Conservation (phyloP, 1,284 basidiomycete species). For the Cutaneotrichosporon dermatis region DNA sequence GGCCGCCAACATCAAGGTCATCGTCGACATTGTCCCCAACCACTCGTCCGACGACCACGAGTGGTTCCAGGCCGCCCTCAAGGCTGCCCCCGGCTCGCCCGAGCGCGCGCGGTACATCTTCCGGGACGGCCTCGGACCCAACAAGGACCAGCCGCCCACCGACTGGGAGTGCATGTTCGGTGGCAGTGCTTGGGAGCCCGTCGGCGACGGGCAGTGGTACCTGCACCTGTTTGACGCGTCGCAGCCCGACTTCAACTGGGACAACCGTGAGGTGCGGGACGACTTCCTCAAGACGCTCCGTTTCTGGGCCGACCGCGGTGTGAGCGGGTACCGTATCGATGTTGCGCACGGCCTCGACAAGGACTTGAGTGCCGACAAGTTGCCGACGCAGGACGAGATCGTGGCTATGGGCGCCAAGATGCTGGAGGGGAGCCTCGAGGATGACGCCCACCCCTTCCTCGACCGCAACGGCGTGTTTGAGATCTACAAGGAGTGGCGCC, state of each 20-base stretch:
- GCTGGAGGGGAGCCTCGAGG: conserved; percentile 18
- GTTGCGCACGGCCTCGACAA: conserved; percentile 38
- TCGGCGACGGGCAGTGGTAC: conserved; percentile 65
- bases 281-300: conserved; percentile 64
- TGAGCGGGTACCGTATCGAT: conserved; percentile 63
- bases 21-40: conserved; percentile 79
- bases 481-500: conserved; percentile 39
- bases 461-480: conserved; percentile 39
- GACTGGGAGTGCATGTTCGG: conserved; percentile 70
- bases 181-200: conserved; percentile 70
- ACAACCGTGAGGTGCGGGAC: conserved; percentile 59
- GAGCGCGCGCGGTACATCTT: conserved; percentile 69
- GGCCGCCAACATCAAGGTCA: conserved; percentile 63
- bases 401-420: conserved; percentile 11
- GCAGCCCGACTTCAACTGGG: conserved; percentile 78
- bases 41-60: conserved; percentile 72
- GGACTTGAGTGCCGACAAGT: conserved; percentile 9
- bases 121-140: conserved; percentile 54
- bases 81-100: conserved; percentile 53
- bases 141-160: conserved; percentile 60
- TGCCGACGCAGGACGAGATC: conserved; percentile 15
- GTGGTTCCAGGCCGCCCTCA: conserved; percentile 67
- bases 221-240: conserved; percentile 65
- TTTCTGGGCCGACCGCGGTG: conserved; percentile 70
- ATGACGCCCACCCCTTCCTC: conserved; percentile 27